Base-by-base conservation (phyloP, 164 flowering plant genomes). In the Chloranthus sessilifolius region DNA sequence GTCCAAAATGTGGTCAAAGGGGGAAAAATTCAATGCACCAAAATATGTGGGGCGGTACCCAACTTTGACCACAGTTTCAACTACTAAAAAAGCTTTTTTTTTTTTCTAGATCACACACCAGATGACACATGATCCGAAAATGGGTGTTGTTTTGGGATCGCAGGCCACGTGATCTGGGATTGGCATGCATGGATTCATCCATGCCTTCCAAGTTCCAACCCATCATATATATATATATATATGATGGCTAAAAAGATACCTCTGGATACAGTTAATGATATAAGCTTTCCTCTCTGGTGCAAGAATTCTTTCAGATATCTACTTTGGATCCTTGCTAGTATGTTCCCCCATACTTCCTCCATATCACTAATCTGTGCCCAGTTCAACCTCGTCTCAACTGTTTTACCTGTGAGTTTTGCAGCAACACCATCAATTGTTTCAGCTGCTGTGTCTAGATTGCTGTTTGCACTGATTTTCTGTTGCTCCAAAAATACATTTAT, bases 211-310 rank as follows among this genome's bases (percentile, higher is more conserved):
- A n/a, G n/a, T n/a, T n/a, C n/a, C n/a, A n/a, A n/a, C n/a, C n/a
- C n/a, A n/a, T n/a, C n/a, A n/a, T n/a, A n/a, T n/a, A n/a, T n/a
- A n/a, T n/a, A n/a, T n/a, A n/a, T n/a, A n/a, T n/a, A n/a, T n/a
- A n/a, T n/a, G n/a, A n/a, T n/a, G n/a, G n/a, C n/a, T n/a, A n/a
- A n/a, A n/a, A n/a, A n/a, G 41, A 26, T 50, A 71, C 75, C 75
- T 31, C 55, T 60, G 10, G 64, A 52, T 15, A 71, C 33, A 27
- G 72, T 71, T 24, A 71, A 29, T n/a, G 75, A 71, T 38, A 65
- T 59, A 29, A 71, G 72, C 53, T 57, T 67, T 27, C 35, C 72
- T 42, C 61, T 55, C 31, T 15, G 31, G 38, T 31, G 17, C 25
- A 71, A 44, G 48, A 71, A 64, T 44, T 71, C 66, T 54, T 54